These are phyloP conservation scores for Lachancea meyersii DNA, from an alignment of 805 yeast genomes.

Conservation along the genomic window DNA sequence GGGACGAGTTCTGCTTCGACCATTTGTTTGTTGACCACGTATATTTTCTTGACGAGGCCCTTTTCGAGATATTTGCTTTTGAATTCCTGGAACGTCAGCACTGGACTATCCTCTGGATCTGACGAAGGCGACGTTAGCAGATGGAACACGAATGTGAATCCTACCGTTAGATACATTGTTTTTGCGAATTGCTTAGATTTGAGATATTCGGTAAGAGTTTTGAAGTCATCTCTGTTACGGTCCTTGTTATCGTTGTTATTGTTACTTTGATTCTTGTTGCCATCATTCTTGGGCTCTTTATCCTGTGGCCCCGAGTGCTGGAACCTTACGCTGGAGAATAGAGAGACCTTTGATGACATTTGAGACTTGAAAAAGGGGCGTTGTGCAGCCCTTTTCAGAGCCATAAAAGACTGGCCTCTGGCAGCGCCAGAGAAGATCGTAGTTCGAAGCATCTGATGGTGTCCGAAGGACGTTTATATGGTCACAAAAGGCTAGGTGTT, in stretches of 20 bases:
- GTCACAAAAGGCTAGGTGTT: neutral
- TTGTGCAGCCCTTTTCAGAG: neutral
- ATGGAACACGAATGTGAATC: conserved; percentile 35
- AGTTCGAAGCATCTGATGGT: conserved; percentile 3
- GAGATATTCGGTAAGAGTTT: conserved; percentile 34
- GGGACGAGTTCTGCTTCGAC: conserved; percentile 64
- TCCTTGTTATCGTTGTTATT: conserved; percentile 20
- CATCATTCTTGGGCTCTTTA: conserved; percentile 1
- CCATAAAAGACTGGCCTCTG: neutral
- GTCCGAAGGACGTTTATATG: neutral
- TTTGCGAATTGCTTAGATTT: conserved; percentile 39
- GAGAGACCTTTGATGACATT: neutral
- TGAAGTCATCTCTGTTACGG: conserved; percentile 19
- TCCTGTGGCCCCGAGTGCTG: conserved; percentile 2
- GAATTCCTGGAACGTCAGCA: conserved; percentile 73
- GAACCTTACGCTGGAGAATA: neutral
- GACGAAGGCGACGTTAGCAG: conserved; percentile 26
- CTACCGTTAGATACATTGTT: conserved; percentile 36
- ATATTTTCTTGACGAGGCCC: conserved; percentile 68
- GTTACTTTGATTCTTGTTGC: conserved; percentile 16
- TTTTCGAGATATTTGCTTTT: conserved; percentile 68
- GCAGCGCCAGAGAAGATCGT: neutral
- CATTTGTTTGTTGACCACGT: conserved; percentile 63
- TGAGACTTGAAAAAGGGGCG: neutral
- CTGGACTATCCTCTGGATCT: conserved; percentile 22